Base-by-base conservation (phyloP, 73 alveolate genomes). In the Urostyla sp. region DNA sequence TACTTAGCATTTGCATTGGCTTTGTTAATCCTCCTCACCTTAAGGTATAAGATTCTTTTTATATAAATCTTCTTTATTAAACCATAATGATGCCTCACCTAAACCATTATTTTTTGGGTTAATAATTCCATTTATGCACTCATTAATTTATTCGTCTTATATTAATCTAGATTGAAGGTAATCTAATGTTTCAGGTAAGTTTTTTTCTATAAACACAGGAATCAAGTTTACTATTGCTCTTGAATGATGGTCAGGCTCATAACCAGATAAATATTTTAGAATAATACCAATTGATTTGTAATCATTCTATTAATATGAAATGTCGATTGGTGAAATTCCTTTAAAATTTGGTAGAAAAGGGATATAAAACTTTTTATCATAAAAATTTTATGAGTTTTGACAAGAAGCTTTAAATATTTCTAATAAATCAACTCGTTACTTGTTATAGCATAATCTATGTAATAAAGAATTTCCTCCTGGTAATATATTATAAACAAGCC, bases 401-500 rank as follows among this genome's bases (percentile, higher is more conserved):
- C 57, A 56, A 18, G 66, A 54, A 16, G 50, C 20, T 27, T 21
- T 6, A 10, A 50, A 38, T 4, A 75, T 45, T 15, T 56, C 30
- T n/a, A 49, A 49, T 27, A 75, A 38, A 20, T 49, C 21, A 5
- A 38, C 74, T n/a, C 44, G n/a, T n/a, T n/a, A n/a, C n/a, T n/a
- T 52, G 15, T 56, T 16, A 15, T 57, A 66, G 40, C 78, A 57
- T 0, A 75, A 49, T 37, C 23, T 56, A 30, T 75, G 72, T 24
- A 75, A 66, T 4, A 75, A 26, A 6, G 72, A 37, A 23, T 75
- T 59, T 21, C 87, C 87, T 50, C 67, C 60, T 21, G 87, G 87
- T 8, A 75, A 34, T 56, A 75, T 75, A 43, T 56, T 55, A 32
- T 27, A 57, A 13, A 54, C 57, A 56, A 75, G 16, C 32, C 57